Evolutionary conservation across 2,329 filamentous ascomycete genomes (phyloP), one percentile per base, ranked within the genome.

Genomic region (Karstenula rhodostoma): DNA sequence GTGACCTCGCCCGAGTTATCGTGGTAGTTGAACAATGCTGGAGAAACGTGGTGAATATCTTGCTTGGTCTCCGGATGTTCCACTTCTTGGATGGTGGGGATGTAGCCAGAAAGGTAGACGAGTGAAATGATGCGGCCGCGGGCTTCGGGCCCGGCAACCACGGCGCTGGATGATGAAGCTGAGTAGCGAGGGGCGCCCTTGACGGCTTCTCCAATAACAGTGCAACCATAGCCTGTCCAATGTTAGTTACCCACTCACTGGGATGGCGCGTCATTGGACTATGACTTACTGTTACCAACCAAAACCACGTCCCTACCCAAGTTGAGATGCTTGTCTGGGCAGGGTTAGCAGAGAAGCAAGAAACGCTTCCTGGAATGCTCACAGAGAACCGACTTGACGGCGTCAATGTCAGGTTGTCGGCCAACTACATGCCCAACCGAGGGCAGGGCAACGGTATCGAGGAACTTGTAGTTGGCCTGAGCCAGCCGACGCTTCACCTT

Each of bases 191-290:
- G 48, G 32, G 68, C 59, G 23, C 59, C 64, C 12, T 63, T 62
- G 52, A 73, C 68, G 4, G 72, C 72, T 48, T 73, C 70, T 23
- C 66, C 65, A 23, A 72, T 67, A 13, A 73, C 69, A 9, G 66
- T 69, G 13, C 60, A 68, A 4, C 67, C 72, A 47, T 73, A 75
- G 60, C 58, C 58, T 60, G 19, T 43, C 7, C n/a, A 23, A 22
- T 8, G 19, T 51, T 13, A 51, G 48, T 40, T 4, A 15, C 48
- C 17, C n/a, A 7, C 8, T n/a, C 13, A 40, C 8, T 10, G 8
- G 15, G n/a, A n/a, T 40, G 17, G 37, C 37, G 37, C 37, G 17
- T 32, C 4, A 7, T 15, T 40, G 3, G 17, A n/a, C 1, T n/a
- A 1, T 40, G 9, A 47, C 57, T 32, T 54, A 60, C 71, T 73